Conservation (phyloP, 495 filamentous ascomycete genomes). For the Penicillium taxi region DNA sequence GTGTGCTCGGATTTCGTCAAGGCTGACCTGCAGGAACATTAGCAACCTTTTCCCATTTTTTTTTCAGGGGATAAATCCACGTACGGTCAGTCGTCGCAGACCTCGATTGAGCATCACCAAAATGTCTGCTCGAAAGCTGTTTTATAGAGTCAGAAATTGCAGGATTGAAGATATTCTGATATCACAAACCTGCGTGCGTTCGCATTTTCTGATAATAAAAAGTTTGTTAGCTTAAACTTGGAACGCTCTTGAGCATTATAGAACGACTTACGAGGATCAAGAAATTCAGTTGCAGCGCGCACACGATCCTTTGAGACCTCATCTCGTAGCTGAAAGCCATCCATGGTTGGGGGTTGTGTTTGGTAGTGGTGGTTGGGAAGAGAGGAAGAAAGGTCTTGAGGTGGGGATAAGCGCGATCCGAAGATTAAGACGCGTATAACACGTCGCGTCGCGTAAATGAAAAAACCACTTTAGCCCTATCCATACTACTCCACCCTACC, state of each 20-base stretch:
- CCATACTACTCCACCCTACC: too few relatives aligned
- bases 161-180: not conserved
- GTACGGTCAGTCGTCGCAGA: constrained; percentile 57
- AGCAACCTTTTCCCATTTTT: constrained; percentile 7
- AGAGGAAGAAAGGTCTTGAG: constrained; percentile 4
- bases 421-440: constrained; percentile 38
- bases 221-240: constrained; percentile 15
- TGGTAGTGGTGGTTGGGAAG: constrained; percentile 9
- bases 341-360: constrained; percentile 46
- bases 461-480: too few relatives aligned
- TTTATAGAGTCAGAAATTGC: constrained; percentile 13
- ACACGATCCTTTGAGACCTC: constrained; percentile 74
- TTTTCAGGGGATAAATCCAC: constrained; percentile 12
- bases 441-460: constrained; percentile 1
- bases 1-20: constrained; percentile 90
- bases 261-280: constrained; percentile 64
- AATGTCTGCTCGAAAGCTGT: constrained; percentile 73
- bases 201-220: constrained; percentile 32
- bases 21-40: constrained; percentile 56
- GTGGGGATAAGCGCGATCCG: constrained; percentile 21
- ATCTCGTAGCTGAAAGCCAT: constrained; percentile 65
- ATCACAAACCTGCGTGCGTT: constrained; percentile 51
- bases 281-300: constrained; percentile 72
- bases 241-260: not conserved
- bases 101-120: constrained; percentile 89